A percentile compares a stretch with the other conserved stretches of the same genome.
phyloP scores from a whole-genome alignment of 1,284 basidiomycete species.

The Sporisorium exsertum region DNA sequence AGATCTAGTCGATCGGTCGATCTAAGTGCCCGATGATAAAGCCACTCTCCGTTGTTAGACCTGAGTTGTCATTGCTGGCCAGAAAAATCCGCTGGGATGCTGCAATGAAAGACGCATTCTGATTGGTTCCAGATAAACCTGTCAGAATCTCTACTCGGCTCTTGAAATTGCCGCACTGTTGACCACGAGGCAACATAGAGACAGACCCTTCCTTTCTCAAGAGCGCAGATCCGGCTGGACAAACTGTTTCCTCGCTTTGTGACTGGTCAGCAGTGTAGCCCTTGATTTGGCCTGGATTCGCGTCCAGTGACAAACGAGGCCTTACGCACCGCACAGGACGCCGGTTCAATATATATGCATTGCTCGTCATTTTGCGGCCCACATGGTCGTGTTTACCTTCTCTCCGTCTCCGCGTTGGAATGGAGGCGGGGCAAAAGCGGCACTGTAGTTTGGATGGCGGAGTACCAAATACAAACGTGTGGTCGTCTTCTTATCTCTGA shows the following conservation, averaged over 20 bases:
- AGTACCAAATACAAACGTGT: background rate
- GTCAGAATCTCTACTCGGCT: background rate
- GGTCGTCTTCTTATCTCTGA: background rate
- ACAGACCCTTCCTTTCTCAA: too few relatives aligned
- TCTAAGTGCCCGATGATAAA: background rate
- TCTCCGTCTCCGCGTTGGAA: background rate
- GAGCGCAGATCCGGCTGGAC: too few relatives aligned
- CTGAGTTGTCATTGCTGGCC: background rate
- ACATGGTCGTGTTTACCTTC: background rate
- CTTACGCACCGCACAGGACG: background rate
- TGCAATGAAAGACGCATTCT: constrained; percentile 18
- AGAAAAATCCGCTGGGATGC: too few relatives aligned
- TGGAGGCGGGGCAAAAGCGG: too few relatives aligned
- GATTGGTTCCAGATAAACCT: constrained; percentile 40
- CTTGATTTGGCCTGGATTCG: too few relatives aligned
- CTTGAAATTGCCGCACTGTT: background rate
- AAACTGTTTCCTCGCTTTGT: too few relatives aligned
- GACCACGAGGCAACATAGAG: background rate
- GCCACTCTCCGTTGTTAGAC: background rate
- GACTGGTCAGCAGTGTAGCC: too few relatives aligned
- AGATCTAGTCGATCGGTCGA: background rate
- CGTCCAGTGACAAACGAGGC: background rate
- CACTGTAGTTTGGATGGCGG: too few relatives aligned
- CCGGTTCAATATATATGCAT: background rate
- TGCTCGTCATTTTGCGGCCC: background rate